These are phyloP conservation scores for Pythium utonaiense DNA, from an alignment of 352 stramenopile genomes.

Conservation along the genomic window DNA sequence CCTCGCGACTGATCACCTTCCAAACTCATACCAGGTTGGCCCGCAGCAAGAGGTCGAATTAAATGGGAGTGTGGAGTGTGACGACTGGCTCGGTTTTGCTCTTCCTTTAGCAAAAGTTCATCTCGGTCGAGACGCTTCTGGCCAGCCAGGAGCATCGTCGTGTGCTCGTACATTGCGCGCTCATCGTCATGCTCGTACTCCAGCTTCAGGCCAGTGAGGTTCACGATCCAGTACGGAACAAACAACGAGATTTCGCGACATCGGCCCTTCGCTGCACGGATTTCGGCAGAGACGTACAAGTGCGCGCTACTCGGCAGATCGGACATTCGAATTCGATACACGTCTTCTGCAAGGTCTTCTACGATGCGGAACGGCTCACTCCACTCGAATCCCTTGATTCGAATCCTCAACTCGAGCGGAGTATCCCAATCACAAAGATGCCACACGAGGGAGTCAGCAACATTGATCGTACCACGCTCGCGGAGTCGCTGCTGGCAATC, in stretches of 20 bases:
- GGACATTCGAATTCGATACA: conserved; percentile 68
- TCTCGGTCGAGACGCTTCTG: conserved; percentile 78
- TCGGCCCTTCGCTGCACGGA: conserved; percentile 42
- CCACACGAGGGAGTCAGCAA: conserved; percentile 78
- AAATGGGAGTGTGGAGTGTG: conserved; percentile 59
- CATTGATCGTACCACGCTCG: conserved; percentile 71
- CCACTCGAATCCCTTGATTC: conserved; percentile 86
- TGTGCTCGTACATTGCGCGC: conserved; percentile 60
- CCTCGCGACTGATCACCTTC: background rate
- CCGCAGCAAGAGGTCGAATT: conserved; percentile 28
- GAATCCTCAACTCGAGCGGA: conserved; percentile 68
- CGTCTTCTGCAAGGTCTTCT: conserved; percentile 43
- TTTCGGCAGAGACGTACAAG: conserved; percentile 70
- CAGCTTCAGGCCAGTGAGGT: conserved; percentile 77
- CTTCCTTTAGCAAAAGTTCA: conserved; percentile 72
- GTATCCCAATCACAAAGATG: conserved; percentile 80
- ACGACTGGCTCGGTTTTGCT: conserved; percentile 30
- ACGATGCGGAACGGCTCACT: conserved; percentile 64
- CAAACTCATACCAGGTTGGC: background rate
- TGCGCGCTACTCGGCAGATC: conserved; percentile 71
- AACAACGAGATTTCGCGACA: conserved; percentile 79
- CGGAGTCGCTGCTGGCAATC: conserved; percentile 70
- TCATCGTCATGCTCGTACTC: conserved; percentile 84
- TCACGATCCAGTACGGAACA: conserved; percentile 88
- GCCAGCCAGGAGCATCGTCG: conserved; percentile 64